Base-by-base conservation (phyloP, 2,329 filamentous ascomycete species). In the Ceratocystiopsis sp. region DNA sequence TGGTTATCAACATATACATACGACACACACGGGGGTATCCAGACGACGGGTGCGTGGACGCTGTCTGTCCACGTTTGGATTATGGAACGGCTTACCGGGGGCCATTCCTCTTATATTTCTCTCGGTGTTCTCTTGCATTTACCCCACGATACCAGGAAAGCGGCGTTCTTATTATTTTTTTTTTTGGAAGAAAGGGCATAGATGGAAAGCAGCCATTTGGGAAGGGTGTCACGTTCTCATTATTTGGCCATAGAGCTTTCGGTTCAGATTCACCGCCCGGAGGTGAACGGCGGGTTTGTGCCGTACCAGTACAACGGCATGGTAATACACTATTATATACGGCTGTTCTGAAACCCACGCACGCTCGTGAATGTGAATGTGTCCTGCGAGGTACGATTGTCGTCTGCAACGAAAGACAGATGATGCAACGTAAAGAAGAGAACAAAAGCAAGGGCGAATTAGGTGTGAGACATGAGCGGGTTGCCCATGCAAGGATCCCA, bases 111-210 rank as follows among this genome's bases (percentile, higher is more conserved):
- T 38, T 42, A 25, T 45, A 45, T 37, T 37, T 32, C 38, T 46
- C 38, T 38, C 38, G 25, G 25, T 29, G 25, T 46, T 57, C 57
- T 56, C 57, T 61, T 58, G 55, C 54, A 55, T 60, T 51, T 58
- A 19, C 43, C 15, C 46, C 53, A 54, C 62, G 61, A 66, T 65
- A 66, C 62, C 63, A 65, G 55, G 57, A 49, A 47, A 56, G 40
- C 49, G 62, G 61, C 60, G 62, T 65, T 65, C 53, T 21, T 21
- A 4, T 21, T 21, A 21, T 35, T 37, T 41, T 41, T 37, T 35
- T 13, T 33, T 35, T 17, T 25, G 11, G 15, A n/a, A 19, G 25
- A 13, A 34, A 34, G 13, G 25, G 32, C 25, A 29, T 29, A 37
- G 39, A 36, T 21, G 25, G 25, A 8, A 29, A 29, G 25, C 6